These are phyloP conservation scores for Cyclanthera cordifolia DNA, from an alignment of 306 rosid genomes.

Conservation along the genomic window DNA sequence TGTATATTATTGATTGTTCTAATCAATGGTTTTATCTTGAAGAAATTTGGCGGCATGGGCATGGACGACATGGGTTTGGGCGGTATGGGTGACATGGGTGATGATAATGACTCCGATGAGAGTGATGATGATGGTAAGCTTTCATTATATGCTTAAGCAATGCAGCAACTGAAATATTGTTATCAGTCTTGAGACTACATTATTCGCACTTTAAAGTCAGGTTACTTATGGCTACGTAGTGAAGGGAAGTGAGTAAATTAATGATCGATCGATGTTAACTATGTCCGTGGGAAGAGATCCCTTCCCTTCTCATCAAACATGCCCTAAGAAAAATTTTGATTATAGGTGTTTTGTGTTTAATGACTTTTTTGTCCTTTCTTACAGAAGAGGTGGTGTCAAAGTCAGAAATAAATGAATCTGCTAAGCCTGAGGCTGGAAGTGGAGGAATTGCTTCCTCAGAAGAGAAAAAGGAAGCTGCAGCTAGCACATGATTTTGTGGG, in stretches of 20 bases:
- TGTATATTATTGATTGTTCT: conserved; percentile 3
- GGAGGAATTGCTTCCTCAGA: conserved; percentile 26
- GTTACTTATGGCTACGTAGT: too few relatives aligned
- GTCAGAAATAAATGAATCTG: conserved; percentile 27
- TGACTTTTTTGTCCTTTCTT: neutral
- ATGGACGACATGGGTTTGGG: conserved; percentile 25
- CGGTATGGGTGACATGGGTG: conserved; percentile 22
- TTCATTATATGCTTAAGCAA: neutral
- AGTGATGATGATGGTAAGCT: conserved; percentile 49
- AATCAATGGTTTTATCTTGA: conserved; percentile 19
- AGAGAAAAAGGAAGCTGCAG: conserved; percentile 49
- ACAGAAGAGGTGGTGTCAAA: conserved; percentile 39
- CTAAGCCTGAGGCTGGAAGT: conserved; percentile 15
- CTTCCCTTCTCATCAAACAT: too few relatives aligned
- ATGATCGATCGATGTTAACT: too few relatives aligned
- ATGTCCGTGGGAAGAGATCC: too few relatives aligned
- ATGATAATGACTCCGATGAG: conserved; percentile 41
- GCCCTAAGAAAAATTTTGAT: too few relatives aligned
- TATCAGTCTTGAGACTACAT: neutral
- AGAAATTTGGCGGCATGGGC: conserved; percentile 43
- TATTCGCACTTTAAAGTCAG: neutral
- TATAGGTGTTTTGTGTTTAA: neutral
- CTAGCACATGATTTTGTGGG: conserved; percentile 36
- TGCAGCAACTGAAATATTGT: neutral
- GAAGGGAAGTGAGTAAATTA: too few relatives aligned